These are phyloP conservation scores for Globisporangium spinosum DNA, from an alignment of 352 stramenopile species.

Conservation along the genomic window DNA sequence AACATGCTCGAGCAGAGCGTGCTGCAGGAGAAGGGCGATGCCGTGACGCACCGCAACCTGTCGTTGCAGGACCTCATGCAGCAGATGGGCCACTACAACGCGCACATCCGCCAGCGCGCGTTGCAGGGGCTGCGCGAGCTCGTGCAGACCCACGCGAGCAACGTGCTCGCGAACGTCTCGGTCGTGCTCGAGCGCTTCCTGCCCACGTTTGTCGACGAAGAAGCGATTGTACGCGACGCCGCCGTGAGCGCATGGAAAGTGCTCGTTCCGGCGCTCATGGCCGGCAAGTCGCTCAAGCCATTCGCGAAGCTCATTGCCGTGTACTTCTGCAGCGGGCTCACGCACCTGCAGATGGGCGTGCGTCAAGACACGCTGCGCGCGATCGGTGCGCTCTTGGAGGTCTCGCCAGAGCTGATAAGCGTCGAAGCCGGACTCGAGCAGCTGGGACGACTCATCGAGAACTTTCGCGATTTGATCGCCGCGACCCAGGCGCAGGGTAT, in stretches of 20 bases:
- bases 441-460: constrained; percentile 66
- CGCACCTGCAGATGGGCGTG: constrained; percentile 73
- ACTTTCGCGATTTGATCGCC: constrained; percentile 71
- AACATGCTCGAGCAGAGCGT: constrained; percentile 80
- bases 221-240: constrained; percentile 73
- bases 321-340: constrained; percentile 80
- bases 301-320: constrained; percentile 73
- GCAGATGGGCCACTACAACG: constrained; percentile 78
- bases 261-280: constrained; percentile 51
- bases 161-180: constrained; percentile 67
- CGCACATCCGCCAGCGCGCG: constrained; percentile 67
- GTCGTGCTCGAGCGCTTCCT: constrained; percentile 78
- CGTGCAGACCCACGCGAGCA: constrained; percentile 40
- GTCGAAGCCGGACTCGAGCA: constrained; percentile 50
- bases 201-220: constrained; percentile 68
- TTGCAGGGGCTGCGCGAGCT: constrained; percentile 67
- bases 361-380: constrained; percentile 65
- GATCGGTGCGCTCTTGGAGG: constrained; percentile 66
- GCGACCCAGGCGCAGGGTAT: constrained; percentile 65
- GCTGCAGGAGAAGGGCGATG: constrained; percentile 64
- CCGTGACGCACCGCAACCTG: constrained; percentile 62
- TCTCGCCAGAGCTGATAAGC: constrained; percentile 50
- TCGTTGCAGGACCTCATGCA: constrained; percentile 65
- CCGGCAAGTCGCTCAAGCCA: constrained; percentile 47
- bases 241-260: constrained; percentile 65